Evolutionary conservation across 768 basidiomycete species (phyloP), one percentile per base, ranked within the genome.

Genomic region (Mycena rosella): DNA sequence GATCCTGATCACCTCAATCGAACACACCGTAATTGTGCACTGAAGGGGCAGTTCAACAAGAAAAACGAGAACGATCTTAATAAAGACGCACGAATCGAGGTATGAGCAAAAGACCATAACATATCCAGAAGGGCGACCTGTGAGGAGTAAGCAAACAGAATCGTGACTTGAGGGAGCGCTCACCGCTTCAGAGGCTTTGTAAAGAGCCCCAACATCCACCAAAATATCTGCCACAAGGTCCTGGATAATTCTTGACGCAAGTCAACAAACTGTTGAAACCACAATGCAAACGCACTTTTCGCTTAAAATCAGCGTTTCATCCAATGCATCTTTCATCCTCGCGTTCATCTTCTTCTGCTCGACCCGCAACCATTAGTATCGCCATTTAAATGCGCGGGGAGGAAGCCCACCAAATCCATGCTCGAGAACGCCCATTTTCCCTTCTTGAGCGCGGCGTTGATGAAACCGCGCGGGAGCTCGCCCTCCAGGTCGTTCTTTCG

Each of bases 151-250:
- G 71, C 36, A 8, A 20, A 57, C 24, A 40, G 14, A 40, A 10
- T 8, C 34, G 15, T 36, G 34, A 7, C 34, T 7, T 15, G 15
- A 36, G 15, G 15, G 15, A 36, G 15, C 34, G 38, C 83, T 60
- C 70, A 95, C 93, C 26, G 95, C 95, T 81, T 99, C 98, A 0
- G 95, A 94, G 9, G 93, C 92, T 65, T 93, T 92, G 81, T 97
- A 97, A 27, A 99, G 81, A 44, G 89, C 91, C 27, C 94, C 92
- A 44, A 96, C 86, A 63, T 94, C 83, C 0, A 81, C 81, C 1
- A 96, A 73, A 53, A 98, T 87, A 51, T 91, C 87, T 0, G 83
- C 82, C 2, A 94, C 87, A 27, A 99, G 82, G 47, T 92, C 91
- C 68, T 91, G 87, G 49, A 98, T 90, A 55, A 96, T 91, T 68